Conservation (phyloP, 2,329 filamentous ascomycete species). For the Apiospora koreana region DNA sequence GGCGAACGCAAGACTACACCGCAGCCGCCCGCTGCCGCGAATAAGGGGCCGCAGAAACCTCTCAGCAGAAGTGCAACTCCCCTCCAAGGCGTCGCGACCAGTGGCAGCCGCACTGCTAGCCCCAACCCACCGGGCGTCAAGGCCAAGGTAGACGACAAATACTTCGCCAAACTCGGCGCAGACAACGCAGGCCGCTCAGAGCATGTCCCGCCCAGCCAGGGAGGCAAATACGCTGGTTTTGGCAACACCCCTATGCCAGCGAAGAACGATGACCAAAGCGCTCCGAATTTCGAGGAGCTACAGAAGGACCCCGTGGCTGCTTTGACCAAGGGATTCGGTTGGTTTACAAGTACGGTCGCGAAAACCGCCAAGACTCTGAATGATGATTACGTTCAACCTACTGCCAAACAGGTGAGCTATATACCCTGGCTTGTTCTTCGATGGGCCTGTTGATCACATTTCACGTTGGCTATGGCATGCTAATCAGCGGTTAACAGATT, state of each 20-base stretch:
- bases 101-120: slow-evolving; percentile 42
- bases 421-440: not conserved
- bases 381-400: slow-evolving; percentile 88
- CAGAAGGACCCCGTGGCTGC: slow-evolving; percentile 89
- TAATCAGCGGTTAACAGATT: slow-evolving; percentile 54
- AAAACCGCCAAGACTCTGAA: slow-evolving; percentile 93
- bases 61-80: slow-evolving; percentile 40
- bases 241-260: slow-evolving; percentile 70
- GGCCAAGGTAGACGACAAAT: slow-evolving; percentile 76
- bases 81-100: slow-evolving; percentile 35
- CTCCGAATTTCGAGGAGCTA: slow-evolving; percentile 81
- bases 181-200: slow-evolving; percentile 79
- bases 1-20: slow-evolving; percentile 58
- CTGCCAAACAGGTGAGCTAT: slow-evolving; percentile 74
- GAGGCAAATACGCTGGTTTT: slow-evolving; percentile 90
- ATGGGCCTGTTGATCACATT: not conserved
- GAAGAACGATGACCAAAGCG: slow-evolving; percentile 42
- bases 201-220: slow-evolving; percentile 79
- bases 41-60: slow-evolving; percentile 35
- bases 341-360: slow-evolving; percentile 84
- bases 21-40: slow-evolving; percentile 35
- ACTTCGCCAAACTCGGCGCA: slow-evolving; percentile 82
- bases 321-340: slow-evolving; percentile 89
- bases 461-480: not conserved
- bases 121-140: slow-evolving; percentile 43